Conservation (phyloP, 1,284 basidiomycete genomes). For the Afroboletus lepidellus region DNA sequence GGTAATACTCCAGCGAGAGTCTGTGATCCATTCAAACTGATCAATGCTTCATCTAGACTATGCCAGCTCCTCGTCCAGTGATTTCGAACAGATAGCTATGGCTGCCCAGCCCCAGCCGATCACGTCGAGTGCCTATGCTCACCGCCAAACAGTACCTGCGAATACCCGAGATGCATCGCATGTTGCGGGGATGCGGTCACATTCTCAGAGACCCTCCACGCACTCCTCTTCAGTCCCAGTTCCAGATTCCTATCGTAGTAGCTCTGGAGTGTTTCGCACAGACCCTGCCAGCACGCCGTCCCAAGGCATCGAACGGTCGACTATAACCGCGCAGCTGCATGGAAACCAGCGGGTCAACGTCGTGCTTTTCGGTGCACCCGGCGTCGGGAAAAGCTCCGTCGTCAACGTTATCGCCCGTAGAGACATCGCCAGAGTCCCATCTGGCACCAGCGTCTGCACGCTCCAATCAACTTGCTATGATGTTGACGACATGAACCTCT, state of each 20-base stretch:
- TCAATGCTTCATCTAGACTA: too few species aligned
- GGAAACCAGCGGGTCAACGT: background rate
- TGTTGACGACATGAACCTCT: background rate
- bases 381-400: background rate
- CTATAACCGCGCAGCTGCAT: background rate
- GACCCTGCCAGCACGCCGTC: too few species aligned
- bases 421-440: background rate
- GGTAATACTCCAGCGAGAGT: too few species aligned
- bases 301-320: background rate
- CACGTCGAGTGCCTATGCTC: too few species aligned
- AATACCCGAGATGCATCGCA: background rate
- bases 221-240: background rate
- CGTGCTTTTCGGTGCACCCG: constrained; percentile 1
- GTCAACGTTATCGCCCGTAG: background rate
- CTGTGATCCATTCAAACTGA: too few species aligned
- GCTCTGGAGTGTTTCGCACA: too few species aligned
- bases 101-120: too few species aligned
- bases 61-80: too few species aligned
- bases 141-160: too few species aligned
- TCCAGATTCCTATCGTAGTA: background rate
- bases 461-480: constrained; percentile 1
- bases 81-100: too few species aligned
- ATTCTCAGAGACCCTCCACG: background rate
- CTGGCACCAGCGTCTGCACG: background rate
- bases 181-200: background rate